These are phyloP conservation scores for Pleodorina starrii DNA, from an alignment of 139 green algal genomes.

Conservation along the genomic window DNA sequence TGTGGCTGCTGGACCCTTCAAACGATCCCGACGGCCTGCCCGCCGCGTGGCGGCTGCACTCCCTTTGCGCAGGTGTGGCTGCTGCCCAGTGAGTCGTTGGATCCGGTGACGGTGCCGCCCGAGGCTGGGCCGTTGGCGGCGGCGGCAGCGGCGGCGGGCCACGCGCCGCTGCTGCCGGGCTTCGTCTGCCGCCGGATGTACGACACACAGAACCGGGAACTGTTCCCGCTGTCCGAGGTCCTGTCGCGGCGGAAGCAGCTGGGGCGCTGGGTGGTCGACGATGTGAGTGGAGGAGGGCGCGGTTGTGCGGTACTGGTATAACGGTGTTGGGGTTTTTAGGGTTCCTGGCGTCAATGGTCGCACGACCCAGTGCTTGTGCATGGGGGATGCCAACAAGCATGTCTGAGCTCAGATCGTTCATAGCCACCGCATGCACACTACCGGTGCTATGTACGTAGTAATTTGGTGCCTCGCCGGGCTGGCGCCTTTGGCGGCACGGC, in stretches of 20 bases:
- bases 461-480: too few relatives aligned
- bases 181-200: conserved; percentile 55
- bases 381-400: not conserved
- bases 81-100: not conserved
- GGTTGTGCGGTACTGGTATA: too few relatives aligned
- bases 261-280: not conserved
- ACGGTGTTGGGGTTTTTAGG: too few relatives aligned
- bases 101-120: not conserved
- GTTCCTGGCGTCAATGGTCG: too few relatives aligned
- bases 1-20: too few relatives aligned
- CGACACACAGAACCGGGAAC: conserved; percentile 36
- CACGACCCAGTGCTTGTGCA: too few relatives aligned
- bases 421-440: too few relatives aligned
- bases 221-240: not conserved
- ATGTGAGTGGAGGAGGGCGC: not conserved
- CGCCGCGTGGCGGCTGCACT: too few relatives aligned
- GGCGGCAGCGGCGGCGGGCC: not conserved
- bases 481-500: too few relatives aligned
- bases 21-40: too few relatives aligned
- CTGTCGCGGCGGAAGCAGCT: not conserved
- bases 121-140: not conserved
- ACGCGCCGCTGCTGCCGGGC: not conserved
- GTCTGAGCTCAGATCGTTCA: too few relatives aligned
- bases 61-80: conserved; percentile 16
- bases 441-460: too few relatives aligned